Base-by-base conservation (phyloP, 129 eudicot genomes). In the Centella asiatica region DNA sequence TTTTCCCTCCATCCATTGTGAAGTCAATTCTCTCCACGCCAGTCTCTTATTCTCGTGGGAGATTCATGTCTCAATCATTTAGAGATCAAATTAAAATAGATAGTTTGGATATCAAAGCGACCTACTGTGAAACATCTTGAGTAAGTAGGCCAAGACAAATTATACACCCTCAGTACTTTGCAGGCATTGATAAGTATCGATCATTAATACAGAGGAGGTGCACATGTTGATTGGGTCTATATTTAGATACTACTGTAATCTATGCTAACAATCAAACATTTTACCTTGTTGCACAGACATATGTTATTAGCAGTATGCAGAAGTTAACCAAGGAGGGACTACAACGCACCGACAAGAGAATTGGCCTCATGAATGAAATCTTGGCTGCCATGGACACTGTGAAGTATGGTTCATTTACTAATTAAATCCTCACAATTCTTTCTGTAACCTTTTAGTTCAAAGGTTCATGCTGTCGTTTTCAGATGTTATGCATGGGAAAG, bases 311-410 rank as follows among this genome's bases (percentile, higher is more conserved):
- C 83, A 86, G 68, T 72, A 92, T 92, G 98, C 85, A 76, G 64
- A 92, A 62, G 63, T 64, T 92, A 77, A 72, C 95, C 54, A 92
- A 82, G 65, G 95, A 92, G 73, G 95, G 98, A 66, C 76, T 92
- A 74, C 88, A 77, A 14, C 83, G 76, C 20, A 92, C 98, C 19
- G 98, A 92, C 65, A 84, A 73, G 74, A 87, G 98, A 80, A 81
- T 92, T 2, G 98, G 98, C 48, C 83, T 92, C 49, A 84, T 84
- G 90, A 87, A 87, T 68, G 98, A 92, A 68, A 77, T 92, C 65
- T 70, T 92, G 69, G 94, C 94, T 64, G 98, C 98, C 46, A 92
- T 92, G 98, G 98, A 92, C 72, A 80, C 88, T 64, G 98, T 92
- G 44, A 92, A 92, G 98, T 92, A 87, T 68, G 76, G 15, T 42